A percentile compares a stretch with the other conserved stretches of the same genome.
Conservation (phyloP, 192 early-diverging fungal genomes). For the Backusella luteola region DNA sequence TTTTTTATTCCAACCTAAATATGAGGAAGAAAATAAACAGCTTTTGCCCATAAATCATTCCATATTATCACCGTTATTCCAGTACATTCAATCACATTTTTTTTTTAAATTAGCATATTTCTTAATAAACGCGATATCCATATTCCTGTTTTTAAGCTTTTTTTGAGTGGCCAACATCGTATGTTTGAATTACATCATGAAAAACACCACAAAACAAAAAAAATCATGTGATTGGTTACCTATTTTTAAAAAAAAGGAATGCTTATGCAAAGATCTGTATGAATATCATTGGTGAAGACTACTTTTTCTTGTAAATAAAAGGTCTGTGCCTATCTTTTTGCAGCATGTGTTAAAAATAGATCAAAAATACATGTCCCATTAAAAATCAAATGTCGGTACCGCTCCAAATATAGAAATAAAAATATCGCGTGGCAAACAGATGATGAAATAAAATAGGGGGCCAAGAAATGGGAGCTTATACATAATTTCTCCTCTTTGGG, state of each 20-base stretch:
- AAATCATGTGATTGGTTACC: background rate
- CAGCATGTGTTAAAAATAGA: slow-evolving; percentile 16
- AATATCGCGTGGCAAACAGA: slow-evolving; percentile 12
- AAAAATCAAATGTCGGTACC: slow-evolving; percentile 6
- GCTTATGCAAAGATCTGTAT: slow-evolving; percentile 7
- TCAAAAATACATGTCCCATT: background rate
- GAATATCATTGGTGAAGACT: background rate
- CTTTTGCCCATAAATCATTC: background rate
- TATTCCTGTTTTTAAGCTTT: background rate
- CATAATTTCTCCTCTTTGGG: slow-evolving; percentile 5
- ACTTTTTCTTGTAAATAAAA: background rate
- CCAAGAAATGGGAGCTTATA: slow-evolving; percentile 7
- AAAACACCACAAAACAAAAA: background rate
- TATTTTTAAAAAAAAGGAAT: slow-evolving; percentile 9
- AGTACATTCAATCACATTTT: background rate
- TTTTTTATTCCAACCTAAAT: background rate
- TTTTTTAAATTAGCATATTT: background rate
- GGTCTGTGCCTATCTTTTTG: slow-evolving; percentile 13
- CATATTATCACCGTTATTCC: background rate
- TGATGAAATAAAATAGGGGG: slow-evolving; percentile 8
- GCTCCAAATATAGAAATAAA: slow-evolving; percentile 7
- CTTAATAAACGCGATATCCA: background rate
- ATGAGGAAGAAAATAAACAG: background rate
- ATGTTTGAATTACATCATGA: background rate
- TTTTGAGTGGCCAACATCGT: background rate